A percentile compares a stretch with the other conserved stretches of the same genome.
Conservation (phyloP, 2,329 filamentous ascomycete species). For the Aspergillus sp. region DNA sequence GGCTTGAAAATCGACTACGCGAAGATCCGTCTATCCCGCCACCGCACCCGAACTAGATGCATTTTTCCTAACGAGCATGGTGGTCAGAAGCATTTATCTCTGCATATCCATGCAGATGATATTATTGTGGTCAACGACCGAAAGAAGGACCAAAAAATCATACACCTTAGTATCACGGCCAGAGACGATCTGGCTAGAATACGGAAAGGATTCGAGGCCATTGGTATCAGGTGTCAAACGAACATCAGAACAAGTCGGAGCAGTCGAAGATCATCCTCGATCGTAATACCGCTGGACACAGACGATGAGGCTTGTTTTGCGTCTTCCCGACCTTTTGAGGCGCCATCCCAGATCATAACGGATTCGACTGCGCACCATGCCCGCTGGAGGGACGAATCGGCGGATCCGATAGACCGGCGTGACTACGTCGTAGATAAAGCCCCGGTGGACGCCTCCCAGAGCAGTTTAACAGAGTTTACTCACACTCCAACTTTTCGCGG, state of each 20-base stretch:
- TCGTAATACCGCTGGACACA: constrained; percentile 17
- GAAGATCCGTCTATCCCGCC: neutral
- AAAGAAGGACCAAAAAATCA: neutral
- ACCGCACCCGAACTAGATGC: neutral
- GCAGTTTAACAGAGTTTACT: constrained; percentile 6
- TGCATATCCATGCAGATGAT: constrained; percentile 2
- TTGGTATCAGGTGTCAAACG: neutral
- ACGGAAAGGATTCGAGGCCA: constrained; percentile 1
- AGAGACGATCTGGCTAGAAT: constrained; percentile 12
- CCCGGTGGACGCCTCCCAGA: neutral
- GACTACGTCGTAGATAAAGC: neutral
- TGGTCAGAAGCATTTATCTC: neutral
- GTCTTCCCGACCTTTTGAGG: neutral
- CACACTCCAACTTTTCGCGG: neutral
- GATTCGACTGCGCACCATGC: neutral
- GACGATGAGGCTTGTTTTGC: constrained; percentile 9
- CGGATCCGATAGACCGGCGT: neutral
- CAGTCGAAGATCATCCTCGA: constrained; percentile 14
- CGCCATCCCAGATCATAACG: neutral
- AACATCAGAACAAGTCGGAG: neutral
- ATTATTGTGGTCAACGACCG: constrained; percentile 12
- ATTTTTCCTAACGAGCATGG: neutral
- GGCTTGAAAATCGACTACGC: constrained; percentile 11
- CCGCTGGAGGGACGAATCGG: neutral
- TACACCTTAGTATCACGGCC: constrained; percentile 9